Evolutionary conservation across 768 basidiomycete species (phyloP), one percentile per base, ranked within the genome.

Genomic region (Collybia nuda): DNA sequence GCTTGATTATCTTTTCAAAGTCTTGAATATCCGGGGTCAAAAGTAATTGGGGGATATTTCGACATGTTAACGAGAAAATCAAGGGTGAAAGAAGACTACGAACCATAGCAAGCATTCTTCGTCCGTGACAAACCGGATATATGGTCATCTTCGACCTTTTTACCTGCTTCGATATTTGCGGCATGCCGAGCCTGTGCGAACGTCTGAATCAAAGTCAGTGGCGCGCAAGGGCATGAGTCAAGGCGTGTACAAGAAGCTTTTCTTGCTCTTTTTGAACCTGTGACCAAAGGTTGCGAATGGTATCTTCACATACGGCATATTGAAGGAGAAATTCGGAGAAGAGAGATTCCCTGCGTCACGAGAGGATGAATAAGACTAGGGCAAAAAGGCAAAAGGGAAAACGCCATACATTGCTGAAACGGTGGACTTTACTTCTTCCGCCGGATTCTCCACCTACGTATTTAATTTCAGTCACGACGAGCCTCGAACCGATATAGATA

Each of bases 241-340:
- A 21, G 26, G 19, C 3, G 35, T 47, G 38, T 52, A 59, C 62
- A 47, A 48, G n/a, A 36, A 63, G 41, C 40, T 60, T 63, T 50
- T 62, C 53, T 23, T 56, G 60, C 44, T 61, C 60, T 22, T 58
- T 51, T 18, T 53, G 53, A 36, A 63, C 50, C 36, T 61, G 62
- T 22, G 28, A 48, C 56, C 58, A 60, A 22, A 63, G 46, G 26
- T 53, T 52, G 28, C 58, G 58, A 9, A 63, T 63, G 11, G n/a
- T 50, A 32, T 63, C 62, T 48, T 63, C 62, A 39, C 52, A 55
- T n/a, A 56, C 47, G n/a, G 62, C 62, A 26, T 63, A 63, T 39
- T 58, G 55, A 22, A 51, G 51, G 26, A 56, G 43, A 42, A 61
- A 63, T 2, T 60, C 56, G 8, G 48, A 49, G 17, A 58, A 60